Conservation (phyloP, 495 filamentous ascomycete species). For the Penicillium argentinense region DNA sequence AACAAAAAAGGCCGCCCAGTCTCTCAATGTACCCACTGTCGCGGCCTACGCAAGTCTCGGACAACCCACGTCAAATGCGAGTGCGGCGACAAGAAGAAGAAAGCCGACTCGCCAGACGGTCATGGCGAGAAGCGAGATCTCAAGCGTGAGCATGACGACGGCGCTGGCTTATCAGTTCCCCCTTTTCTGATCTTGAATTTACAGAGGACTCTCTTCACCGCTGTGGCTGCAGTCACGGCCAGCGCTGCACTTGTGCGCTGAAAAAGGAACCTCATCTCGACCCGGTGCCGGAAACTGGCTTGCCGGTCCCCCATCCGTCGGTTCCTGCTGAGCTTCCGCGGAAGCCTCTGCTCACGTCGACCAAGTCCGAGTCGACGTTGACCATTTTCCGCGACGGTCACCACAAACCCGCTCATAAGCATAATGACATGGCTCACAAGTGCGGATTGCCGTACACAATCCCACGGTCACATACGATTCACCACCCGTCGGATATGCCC, state of each 20-base stretch:
- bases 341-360: slow-evolving; percentile 74
- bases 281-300: slow-evolving; percentile 26
- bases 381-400: slow-evolving; percentile 91
- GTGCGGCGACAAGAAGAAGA: slow-evolving; percentile 82
- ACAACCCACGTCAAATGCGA: slow-evolving; percentile 96
- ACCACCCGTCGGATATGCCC: slow-evolving; percentile 55
- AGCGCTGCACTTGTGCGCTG: slow-evolving; percentile 85
- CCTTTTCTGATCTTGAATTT: slow-evolving; percentile 42
- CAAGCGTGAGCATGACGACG: slow-evolving; percentile 59
- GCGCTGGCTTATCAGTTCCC: slow-evolving; percentile 31
- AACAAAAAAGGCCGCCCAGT: slow-evolving; percentile 98
- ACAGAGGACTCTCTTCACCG: slow-evolving; percentile 60
- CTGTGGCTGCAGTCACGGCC: slow-evolving; percentile 89
- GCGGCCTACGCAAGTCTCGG: slow-evolving; percentile 94
- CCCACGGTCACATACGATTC: slow-evolving; percentile 68
- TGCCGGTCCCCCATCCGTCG: slow-evolving; percentile 26
- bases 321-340: slow-evolving; percentile 50
- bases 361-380: slow-evolving; percentile 79
- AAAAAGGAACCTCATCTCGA: slow-evolving; percentile 87
- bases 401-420: slow-evolving; percentile 88
- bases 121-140: slow-evolving; percentile 57
- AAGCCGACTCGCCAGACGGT: slow-evolving; percentile 64
- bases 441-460: slow-evolving; percentile 80
- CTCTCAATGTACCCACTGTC: slow-evolving; percentile 97
- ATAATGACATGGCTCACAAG: slow-evolving; percentile 82